These are phyloP conservation scores for Acacia melanoxylon DNA, from an alignment of 306 rosid species.

Conservation along the genomic window DNA sequence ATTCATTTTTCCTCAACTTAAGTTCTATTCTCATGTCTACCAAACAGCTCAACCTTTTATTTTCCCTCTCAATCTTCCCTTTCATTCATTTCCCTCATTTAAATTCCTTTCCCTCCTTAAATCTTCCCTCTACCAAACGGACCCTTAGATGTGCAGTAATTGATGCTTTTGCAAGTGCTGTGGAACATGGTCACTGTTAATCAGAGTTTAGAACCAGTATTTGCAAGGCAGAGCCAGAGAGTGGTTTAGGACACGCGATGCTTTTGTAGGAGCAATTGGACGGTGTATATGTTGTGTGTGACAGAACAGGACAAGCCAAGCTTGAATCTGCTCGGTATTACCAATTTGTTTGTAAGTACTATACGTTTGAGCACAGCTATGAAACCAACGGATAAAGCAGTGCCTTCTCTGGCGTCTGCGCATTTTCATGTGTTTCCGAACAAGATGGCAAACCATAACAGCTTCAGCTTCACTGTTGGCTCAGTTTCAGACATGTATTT, in stretches of 20 bases:
- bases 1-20: too few relatives aligned
- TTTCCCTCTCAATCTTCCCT: too few relatives aligned
- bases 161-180: neutral
- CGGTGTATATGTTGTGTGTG: neutral
- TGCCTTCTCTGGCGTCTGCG: neutral
- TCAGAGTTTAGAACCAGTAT: neutral
- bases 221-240: neutral
- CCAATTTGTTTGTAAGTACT: neutral
- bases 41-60: too few relatives aligned
- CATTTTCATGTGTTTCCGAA: conserved; percentile 24
- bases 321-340: neutral
- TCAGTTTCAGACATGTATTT: conserved; percentile 3
- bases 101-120: too few relatives aligned
- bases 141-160: neutral
- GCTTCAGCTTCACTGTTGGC: conserved; percentile 7
- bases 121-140: too few relatives aligned
- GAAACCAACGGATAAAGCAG: neutral
- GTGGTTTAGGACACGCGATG: neutral
- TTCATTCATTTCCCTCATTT: too few relatives aligned
- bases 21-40: too few relatives aligned
- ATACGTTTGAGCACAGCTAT: neutral
- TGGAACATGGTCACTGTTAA: neutral
- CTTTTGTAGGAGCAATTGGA: neutral
- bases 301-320: neutral
- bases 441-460: conserved; percentile 15